Percentiles rank a stretch among this genome's conserved stretches.
Conservation (phyloP, 2,329 filamentous ascomycete genomes). For the Claviceps paspali region DNA sequence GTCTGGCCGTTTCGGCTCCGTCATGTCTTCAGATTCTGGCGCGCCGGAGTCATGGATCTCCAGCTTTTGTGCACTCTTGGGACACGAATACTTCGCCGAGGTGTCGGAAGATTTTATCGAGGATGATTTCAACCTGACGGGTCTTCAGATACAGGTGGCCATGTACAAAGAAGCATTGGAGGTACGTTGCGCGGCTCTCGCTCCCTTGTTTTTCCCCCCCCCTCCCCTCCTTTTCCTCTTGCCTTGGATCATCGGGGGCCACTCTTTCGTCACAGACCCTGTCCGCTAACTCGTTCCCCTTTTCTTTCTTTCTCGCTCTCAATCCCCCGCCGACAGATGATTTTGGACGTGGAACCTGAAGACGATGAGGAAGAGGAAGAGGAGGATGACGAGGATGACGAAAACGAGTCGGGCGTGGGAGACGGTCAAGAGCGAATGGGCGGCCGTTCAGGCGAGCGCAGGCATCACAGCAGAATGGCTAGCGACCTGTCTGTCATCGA, state of each 20-base stretch:
- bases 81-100: slow-evolving; percentile 98
- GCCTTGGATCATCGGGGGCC: background rate
- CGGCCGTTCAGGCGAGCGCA: slow-evolving; percentile 39
- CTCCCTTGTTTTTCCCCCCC: background rate
- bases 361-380: slow-evolving; percentile 81
- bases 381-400: slow-evolving; percentile 61
- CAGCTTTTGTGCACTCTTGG: slow-evolving; percentile 86
- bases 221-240: background rate
- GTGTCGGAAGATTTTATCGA: slow-evolving; percentile 98
- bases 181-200: slow-evolving; percentile 24
- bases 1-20: slow-evolving; percentile 2
- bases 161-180: slow-evolving; percentile 99
- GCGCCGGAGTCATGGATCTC: slow-evolving; percentile 88
- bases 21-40: slow-evolving; percentile 46
- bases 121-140: slow-evolving; percentile 98
- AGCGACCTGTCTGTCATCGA: slow-evolving; percentile 93
- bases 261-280: background rate
- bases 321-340: slow-evolving; percentile 48
- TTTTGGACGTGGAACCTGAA: slow-evolving; percentile 92
- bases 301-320: background rate
- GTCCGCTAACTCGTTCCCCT: background rate
- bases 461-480: slow-evolving; percentile 70
- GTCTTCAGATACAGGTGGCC: slow-evolving; percentile 82
- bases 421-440: slow-evolving; percentile 42
- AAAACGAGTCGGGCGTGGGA: slow-evolving; percentile 46